Conservation (phyloP, 495 filamentous ascomycete genomes). For the Penicillium paxilli region DNA sequence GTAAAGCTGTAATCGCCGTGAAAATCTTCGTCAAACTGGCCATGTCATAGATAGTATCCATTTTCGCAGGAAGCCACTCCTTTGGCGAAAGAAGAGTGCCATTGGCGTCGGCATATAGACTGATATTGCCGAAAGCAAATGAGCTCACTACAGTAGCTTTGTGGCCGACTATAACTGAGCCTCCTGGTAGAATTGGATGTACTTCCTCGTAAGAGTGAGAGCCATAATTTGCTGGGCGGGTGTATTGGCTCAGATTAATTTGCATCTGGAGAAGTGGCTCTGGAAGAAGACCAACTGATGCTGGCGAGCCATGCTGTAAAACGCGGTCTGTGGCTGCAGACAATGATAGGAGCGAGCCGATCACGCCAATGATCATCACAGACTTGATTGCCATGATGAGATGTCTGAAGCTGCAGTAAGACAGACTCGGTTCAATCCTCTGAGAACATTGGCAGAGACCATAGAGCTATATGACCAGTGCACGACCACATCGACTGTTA, state of each 20-base stretch:
- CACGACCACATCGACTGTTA: not conserved
- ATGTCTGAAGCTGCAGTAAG: not conserved
- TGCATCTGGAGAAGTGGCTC: slow-evolving; percentile 18
- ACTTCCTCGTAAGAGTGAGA: slow-evolving; percentile 9
- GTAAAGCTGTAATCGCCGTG: slow-evolving; percentile 20
- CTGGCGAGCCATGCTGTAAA: slow-evolving; percentile 19
- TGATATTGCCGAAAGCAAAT: slow-evolving; percentile 28
- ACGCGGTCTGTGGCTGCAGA: slow-evolving; percentile 6
- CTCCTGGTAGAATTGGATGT: slow-evolving; percentile 25
- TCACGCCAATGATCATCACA: not conserved
- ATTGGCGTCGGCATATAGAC: slow-evolving; percentile 25
- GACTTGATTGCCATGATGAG: not conserved
- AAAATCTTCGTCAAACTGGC: slow-evolving; percentile 27
- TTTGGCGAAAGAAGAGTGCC: slow-evolving; percentile 21
- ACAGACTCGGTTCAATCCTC: not conserved
- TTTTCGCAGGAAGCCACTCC: slow-evolving; percentile 13
- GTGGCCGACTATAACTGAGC: slow-evolving; percentile 22
- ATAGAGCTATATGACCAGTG: not conserved
- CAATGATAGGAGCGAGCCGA: not conserved
- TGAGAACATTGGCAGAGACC: too few relatives aligned
- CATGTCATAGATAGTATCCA: slow-evolving; percentile 31
- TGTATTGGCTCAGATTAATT: slow-evolving; percentile 24
- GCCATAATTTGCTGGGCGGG: slow-evolving; percentile 24
- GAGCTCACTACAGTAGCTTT: slow-evolving; percentile 25
- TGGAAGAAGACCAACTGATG: slow-evolving; percentile 23